Conservation (phyloP, 1,284 basidiomycete species). For the Melampsora larici-populina region DNA sequence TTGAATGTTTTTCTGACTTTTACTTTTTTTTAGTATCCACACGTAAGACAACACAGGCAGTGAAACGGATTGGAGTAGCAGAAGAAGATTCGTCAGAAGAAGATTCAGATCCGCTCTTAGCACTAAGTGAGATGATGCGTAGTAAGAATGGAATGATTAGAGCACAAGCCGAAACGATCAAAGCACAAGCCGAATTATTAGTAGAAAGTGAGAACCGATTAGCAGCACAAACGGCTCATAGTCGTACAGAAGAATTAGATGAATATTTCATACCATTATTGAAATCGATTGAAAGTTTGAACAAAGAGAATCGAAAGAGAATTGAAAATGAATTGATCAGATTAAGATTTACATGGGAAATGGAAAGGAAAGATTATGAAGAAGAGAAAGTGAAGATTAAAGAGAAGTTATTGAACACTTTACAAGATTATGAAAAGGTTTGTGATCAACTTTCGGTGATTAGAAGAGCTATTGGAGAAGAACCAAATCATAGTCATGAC, state of each 20-base stretch:
- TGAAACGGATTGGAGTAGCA: neutral
- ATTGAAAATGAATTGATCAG: neutral
- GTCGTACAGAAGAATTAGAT: neutral
- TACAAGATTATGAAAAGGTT: neutral
- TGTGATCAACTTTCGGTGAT: neutral
- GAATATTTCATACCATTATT: neutral
- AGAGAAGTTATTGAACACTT: neutral
- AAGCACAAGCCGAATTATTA: neutral
- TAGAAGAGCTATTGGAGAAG: conserved; percentile 3
- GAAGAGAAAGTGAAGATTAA: neutral
- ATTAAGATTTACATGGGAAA: neutral
- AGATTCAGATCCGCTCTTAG: neutral
- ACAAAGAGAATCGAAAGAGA: neutral
- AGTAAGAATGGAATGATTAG: conserved; percentile 1
- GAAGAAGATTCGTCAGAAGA: neutral
- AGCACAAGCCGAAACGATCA: neutral
- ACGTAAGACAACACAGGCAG: neutral
- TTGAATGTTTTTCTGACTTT: no score
- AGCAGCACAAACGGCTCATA: neutral
- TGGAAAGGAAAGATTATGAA: neutral
- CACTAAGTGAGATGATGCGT: neutral
- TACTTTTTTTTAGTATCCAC: no score
- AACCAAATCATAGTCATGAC: no score
- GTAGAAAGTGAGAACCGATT: neutral
- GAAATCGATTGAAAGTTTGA: neutral